Percentiles rank a stretch among this genome's conserved stretches.
Evolutionary conservation across 1,139 yeast genomes (phyloP).

Genomic region (Zygoascus sp.): DNA sequence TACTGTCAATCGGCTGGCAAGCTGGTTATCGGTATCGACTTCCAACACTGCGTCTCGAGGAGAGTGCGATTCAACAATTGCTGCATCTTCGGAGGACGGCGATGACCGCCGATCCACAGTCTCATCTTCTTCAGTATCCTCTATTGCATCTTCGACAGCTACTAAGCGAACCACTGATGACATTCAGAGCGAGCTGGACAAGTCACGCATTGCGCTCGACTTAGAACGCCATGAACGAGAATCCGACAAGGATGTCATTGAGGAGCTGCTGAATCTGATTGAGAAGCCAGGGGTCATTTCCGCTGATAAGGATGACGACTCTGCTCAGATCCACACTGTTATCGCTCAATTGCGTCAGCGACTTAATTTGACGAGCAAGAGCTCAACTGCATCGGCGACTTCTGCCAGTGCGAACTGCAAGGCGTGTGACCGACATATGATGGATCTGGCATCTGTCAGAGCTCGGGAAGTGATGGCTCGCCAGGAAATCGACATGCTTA

Average conservation of each 20-base stretch:
- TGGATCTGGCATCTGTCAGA: constrained; percentile 32
- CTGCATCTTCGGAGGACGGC: constrained; percentile 8
- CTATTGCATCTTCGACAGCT: constrained; percentile 2
- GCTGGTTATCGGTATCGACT: constrained; percentile 10
- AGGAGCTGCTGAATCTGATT: constrained; percentile 13
- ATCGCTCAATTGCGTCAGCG: constrained; percentile 14
- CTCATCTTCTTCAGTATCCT: constrained; percentile 8
- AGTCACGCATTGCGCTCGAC: constrained; percentile 14
- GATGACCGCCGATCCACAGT: constrained; percentile 6
- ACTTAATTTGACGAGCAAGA: constrained; percentile 8
- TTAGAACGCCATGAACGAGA: constrained; percentile 20
- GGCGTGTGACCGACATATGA: constrained; percentile 30
- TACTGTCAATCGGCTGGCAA: constrained; percentile 5
- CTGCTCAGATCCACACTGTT: background rate
- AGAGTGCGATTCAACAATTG: constrained; percentile 1
- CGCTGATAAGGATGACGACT: background rate
- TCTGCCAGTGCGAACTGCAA: constrained; percentile 17
- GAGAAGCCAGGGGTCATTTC: constrained; percentile 14
- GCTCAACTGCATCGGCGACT: background rate
- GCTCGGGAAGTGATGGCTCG: constrained; percentile 33
- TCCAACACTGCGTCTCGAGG: background rate
- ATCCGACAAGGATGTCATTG: constrained; percentile 17
- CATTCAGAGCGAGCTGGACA: constrained; percentile 7
- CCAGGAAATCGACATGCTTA: constrained; percentile 32
- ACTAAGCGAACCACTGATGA: constrained; percentile 6